A percentile compares a stretch with the other conserved stretches of the same genome.
phyloP scores from a whole-genome alignment of 2,329 filamentous ascomycete species.

The Aphanoascus verrucosus region DNA sequence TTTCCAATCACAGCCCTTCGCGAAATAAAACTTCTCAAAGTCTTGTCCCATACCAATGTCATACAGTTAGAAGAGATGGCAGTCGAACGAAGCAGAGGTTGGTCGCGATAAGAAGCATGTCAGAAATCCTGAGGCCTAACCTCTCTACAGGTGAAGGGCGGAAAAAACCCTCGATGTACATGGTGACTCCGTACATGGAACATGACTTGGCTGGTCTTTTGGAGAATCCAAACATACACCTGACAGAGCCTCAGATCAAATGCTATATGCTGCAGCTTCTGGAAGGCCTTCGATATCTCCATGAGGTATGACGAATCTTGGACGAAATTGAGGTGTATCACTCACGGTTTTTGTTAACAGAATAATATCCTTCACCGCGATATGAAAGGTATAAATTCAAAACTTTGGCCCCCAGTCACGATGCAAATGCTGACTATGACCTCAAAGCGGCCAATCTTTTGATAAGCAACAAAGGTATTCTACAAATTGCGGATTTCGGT shows the following conservation, averaged over 20 bases:
- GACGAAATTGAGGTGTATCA: not conserved
- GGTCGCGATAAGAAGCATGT: conserved; percentile 14
- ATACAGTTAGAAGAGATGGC: conserved; percentile 90
- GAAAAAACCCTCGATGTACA: conserved; percentile 78
- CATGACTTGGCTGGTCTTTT: conserved; percentile 95
- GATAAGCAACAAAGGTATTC: conserved; percentile 84
- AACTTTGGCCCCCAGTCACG: not conserved
- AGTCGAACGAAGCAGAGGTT: conserved; percentile 62
- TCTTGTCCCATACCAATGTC: conserved; percentile 84
- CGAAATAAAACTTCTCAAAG: conserved; percentile 94
- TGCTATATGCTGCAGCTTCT: conserved; percentile 94
- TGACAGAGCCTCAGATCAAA: conserved; percentile 87
- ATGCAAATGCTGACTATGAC: conserved; percentile 2
- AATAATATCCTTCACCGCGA: conserved; percentile 86
- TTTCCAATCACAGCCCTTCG: conserved; percentile 97
- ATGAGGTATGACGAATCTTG: conserved; percentile 46
- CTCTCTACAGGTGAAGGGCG: conserved; percentile 54
- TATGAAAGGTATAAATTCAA: conserved; percentile 57
- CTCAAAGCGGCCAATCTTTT: conserved; percentile 75
- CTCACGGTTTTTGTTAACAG: conserved; percentile 20
- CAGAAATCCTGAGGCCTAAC: conserved; percentile 18
- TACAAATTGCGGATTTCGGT: conserved; percentile 96
- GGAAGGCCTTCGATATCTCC: conserved; percentile 78
- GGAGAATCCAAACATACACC: conserved; percentile 82
- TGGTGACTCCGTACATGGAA: conserved; percentile 98